Base-by-base conservation (phyloP, 192 early-diverging fungal species). In the Geranomyces michiganensis region DNA sequence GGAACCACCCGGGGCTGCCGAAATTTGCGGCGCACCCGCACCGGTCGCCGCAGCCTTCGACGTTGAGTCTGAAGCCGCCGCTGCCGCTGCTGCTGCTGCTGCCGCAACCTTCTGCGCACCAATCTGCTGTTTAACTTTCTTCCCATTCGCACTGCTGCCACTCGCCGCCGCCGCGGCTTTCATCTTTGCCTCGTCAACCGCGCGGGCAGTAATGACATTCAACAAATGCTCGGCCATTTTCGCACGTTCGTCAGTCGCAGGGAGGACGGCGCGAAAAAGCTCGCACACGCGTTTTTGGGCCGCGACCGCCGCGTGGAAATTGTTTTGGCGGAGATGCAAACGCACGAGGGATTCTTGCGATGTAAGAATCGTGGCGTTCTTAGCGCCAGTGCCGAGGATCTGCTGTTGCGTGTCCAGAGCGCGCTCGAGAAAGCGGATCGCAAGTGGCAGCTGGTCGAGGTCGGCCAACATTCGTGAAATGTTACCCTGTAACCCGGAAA, bases 251-350 rank as follows among this genome's bases (percentile, higher is more conserved):
- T 41, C 43, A 9, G 62, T 45, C 15, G 33, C 62, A 46, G 41
- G 41, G 14, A 64, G 44, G 2, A 31, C 33, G 19, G 33, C 27
- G 17, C 62, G 32, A 19, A 64, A 41, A 22, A 46, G 14, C 41
- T 41, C 62, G 62, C 62, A 64, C 6, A 64, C 62, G 27, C 12
- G 12, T 14, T 45, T 41, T 36, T 64, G 62, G 14, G 62, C 62
- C 4, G 44, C 12, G 27, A 46, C 62, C 10, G 62, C 62, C 2
- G 32, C 41, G 27, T 64, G 62, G 62, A 64, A 64, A 21, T 64
- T 41, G 21, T 41, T 41, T 41, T 45, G 32, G 33, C 44, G 62
- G n/a, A 64, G 32, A 41, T 64, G 27, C 41, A 45, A n/a, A 5
- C 41, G 32, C 41, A 64, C 44, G 14, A 64, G 62, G 5, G 33